These are phyloP conservation scores for Mucor irregularis DNA, from an alignment of 371 early-diverging fungal species.

Conservation along the genomic window DNA sequence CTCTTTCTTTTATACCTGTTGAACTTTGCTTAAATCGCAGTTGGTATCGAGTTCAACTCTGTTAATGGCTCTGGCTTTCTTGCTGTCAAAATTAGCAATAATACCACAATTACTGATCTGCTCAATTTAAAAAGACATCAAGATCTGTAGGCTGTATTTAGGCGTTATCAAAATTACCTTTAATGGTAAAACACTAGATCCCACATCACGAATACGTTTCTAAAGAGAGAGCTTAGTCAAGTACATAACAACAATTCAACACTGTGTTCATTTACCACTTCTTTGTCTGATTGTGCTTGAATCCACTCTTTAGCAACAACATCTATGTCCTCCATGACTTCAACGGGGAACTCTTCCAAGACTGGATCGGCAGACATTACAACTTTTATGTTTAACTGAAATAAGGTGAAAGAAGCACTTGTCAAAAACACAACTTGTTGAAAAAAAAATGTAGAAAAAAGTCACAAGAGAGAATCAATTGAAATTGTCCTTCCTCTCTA, in stretches of 20 bases:
- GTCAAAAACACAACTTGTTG: too few relatives aligned
- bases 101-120: constrained; percentile 63
- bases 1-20: constrained; percentile 34
- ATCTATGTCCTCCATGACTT: constrained; percentile 28
- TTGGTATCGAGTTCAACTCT: constrained; percentile 59
- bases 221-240: constrained; percentile 3
- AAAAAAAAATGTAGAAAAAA: neutral
- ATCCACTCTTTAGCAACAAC: constrained; percentile 59
- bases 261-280: constrained; percentile 41
- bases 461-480: neutral
- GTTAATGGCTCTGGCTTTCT: constrained; percentile 55
- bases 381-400: neutral
- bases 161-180: constrained; percentile 30
- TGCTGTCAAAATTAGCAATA: constrained; percentile 56
- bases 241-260: neutral
- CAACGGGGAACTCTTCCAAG: constrained; percentile 12
- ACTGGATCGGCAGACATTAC: constrained; percentile 7
- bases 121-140: neutral
- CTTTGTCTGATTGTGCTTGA: constrained; percentile 46
- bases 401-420: neutral
- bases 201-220: constrained; percentile 57
- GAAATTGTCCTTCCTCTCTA: too few relatives aligned
- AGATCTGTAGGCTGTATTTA: neutral
- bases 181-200: constrained; percentile 49
- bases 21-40: constrained; percentile 52